Evolutionary conservation across 306 rosid species (phyloP).

Genomic region (Fragaria iinumae): DNA sequence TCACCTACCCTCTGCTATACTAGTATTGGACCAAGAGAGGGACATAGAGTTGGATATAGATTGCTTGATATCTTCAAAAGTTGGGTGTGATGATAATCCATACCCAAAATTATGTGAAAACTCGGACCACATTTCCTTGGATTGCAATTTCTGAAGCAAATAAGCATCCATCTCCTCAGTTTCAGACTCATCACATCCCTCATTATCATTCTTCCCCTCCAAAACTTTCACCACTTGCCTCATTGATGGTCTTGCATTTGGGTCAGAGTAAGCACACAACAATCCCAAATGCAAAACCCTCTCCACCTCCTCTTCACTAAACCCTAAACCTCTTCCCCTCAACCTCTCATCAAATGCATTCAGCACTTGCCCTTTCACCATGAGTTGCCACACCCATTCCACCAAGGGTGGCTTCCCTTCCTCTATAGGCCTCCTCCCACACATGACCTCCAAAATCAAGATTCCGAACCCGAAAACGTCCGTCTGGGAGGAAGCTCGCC

Average conservation of each 20-base stretch:
- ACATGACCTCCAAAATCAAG: conserved; percentile 70
- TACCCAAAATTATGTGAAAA: conserved; percentile 36
- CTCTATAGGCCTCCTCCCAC: conserved; percentile 86
- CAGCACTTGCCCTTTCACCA: conserved; percentile 43
- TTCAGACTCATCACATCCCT: conserved; percentile 34
- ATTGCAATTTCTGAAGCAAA: conserved; percentile 50
- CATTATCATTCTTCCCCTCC: conserved; percentile 50
- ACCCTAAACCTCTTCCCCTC: conserved; percentile 35
- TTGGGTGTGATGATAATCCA: conserved; percentile 49
- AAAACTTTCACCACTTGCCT: conserved; percentile 67
- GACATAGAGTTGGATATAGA: conserved; percentile 47
- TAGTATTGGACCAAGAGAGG: conserved; percentile 47
- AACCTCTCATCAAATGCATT: conserved; percentile 57
- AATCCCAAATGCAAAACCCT: conserved; percentile 66
- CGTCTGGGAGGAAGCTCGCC: conserved; percentile 64
- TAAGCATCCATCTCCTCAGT: conserved; percentile 46
- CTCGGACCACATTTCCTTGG: conserved; percentile 40
- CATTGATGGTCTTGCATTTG: conserved; percentile 67
- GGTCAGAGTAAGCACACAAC: conserved; percentile 71
- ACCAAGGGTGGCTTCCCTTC: conserved; percentile 60
- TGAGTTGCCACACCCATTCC: conserved; percentile 59
- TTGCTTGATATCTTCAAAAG: conserved; percentile 55
- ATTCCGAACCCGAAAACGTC: conserved; percentile 80
- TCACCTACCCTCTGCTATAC: conserved; percentile 47
- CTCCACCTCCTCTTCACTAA: conserved; percentile 48